Conservation (phyloP, 2,329 filamentous ascomycete genomes). For the Neofusicoccum kwambonambiense region DNA sequence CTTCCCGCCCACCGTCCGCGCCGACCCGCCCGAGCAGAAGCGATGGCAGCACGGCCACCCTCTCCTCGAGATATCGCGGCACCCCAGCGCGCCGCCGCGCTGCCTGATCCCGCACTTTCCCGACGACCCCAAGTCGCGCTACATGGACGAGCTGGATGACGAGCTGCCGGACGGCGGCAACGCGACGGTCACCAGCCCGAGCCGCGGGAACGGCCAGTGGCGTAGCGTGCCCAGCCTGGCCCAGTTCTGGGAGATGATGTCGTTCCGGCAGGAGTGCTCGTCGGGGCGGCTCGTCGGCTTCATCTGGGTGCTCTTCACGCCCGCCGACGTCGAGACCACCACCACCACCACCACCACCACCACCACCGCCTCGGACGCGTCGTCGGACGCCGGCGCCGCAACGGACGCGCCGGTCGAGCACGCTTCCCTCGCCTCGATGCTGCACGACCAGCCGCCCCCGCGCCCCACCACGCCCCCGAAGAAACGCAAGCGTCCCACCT, state of each 20-base stretch:
- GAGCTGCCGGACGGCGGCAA: slow-evolving; percentile 54
- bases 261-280: slow-evolving; percentile 92
- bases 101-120: slow-evolving; percentile 89
- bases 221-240: slow-evolving; percentile 77
- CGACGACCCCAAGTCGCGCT: slow-evolving; percentile 92
- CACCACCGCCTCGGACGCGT: background rate
- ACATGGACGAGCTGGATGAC: slow-evolving; percentile 83
- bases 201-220: slow-evolving; percentile 68
- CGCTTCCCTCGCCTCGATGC: slow-evolving; percentile 22
- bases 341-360: slow-evolving; percentile 12
- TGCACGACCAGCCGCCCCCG: background rate
- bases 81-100: slow-evolving; percentile 68
- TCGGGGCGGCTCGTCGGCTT: slow-evolving; percentile 91
- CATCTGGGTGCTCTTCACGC: slow-evolving; percentile 82
- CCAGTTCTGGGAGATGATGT: slow-evolving; percentile 99
- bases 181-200: slow-evolving; percentile 28
- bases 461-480: background rate
- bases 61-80: slow-evolving; percentile 69
- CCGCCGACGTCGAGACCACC: slow-evolving; percentile 45
- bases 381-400: slow-evolving; percentile 20
- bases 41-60: slow-evolving; percentile 64
- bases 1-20: slow-evolving; percentile 58
- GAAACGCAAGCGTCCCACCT: background rate
- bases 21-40: slow-evolving; percentile 39
- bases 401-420: background rate